phyloP scores from a whole-genome alignment of 306 rosid genomes.

The Ormosia semicastrata region DNA sequence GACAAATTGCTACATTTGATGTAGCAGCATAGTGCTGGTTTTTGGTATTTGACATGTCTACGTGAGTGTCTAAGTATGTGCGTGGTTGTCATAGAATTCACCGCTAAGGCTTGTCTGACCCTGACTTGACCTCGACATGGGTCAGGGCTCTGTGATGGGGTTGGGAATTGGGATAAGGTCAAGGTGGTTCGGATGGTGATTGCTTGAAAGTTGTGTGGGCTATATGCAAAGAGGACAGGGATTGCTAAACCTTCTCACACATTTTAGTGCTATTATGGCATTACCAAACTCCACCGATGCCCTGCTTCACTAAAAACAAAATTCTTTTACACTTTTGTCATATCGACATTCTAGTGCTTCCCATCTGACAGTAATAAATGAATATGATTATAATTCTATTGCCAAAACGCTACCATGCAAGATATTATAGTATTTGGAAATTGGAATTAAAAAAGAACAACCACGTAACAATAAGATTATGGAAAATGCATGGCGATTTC shows the following conservation, averaged over 20 bases:
- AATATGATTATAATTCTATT: not conserved
- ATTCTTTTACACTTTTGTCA: not conserved
- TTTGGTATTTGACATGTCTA: not conserved
- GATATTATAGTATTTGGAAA: too few species aligned
- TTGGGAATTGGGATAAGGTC: not conserved
- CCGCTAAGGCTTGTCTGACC: not conserved
- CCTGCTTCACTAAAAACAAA: not conserved
- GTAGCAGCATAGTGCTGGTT: not conserved
- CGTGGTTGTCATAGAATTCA: not conserved
- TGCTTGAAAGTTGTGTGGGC: not conserved
- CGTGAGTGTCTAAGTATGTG: not conserved
- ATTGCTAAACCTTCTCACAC: not conserved
- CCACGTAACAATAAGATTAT: too few species aligned
- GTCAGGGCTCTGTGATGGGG: not conserved
- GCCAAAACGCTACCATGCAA: too few species aligned
- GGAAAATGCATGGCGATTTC: too few species aligned
- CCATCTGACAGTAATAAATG: not conserved
- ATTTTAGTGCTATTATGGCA: not conserved
- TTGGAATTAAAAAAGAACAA: not conserved
- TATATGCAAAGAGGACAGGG: too few species aligned
- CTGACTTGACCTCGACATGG: slow-evolving; percentile 1
- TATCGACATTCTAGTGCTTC: not conserved
- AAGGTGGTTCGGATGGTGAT: not conserved
- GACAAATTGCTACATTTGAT: too few species aligned
- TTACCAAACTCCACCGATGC: slow-evolving; percentile 26